phyloP scores from a whole-genome alignment of 2,329 filamentous ascomycete genomes.

The Phoma sp. region DNA sequence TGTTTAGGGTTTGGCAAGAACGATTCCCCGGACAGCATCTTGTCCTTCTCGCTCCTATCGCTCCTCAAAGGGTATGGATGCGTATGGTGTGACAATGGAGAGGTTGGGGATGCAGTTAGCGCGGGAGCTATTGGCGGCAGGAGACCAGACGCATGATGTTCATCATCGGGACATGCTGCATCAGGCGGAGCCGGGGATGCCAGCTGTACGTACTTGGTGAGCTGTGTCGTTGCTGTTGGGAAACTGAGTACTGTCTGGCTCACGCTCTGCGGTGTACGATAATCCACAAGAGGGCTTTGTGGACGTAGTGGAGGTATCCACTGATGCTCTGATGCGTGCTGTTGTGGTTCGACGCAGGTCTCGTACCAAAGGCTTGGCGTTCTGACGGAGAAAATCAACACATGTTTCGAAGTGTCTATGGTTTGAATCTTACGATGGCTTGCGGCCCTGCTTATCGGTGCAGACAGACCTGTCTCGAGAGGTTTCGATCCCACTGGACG shows the following conservation, averaged over 20 bases:
- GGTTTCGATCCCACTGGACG: too few relatives aligned
- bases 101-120: constrained; percentile 22
- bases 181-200: constrained; percentile 48
- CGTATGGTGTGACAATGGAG: constrained; percentile 31
- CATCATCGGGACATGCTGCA: constrained; percentile 32
- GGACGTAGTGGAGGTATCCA: constrained; percentile 31
- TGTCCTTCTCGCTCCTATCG: constrained; percentile 77
- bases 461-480: too few relatives aligned
- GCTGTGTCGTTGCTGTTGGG: constrained; percentile 24
- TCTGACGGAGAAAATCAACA: too few relatives aligned
- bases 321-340: constrained; percentile 13
- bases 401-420: not conserved
- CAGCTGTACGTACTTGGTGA: too few relatives aligned
- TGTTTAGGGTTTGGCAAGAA: constrained; percentile 82
- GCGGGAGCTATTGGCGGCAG: constrained; percentile 26
- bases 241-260: constrained; percentile 27
- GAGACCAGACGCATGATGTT: constrained; percentile 13
- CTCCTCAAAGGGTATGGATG: constrained; percentile 35
- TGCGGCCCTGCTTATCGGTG: too few relatives aligned
- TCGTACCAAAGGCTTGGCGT: constrained; percentile 8
- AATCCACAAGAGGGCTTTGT: constrained; percentile 40
- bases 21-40: constrained; percentile 81
- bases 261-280: constrained; percentile 37
- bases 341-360: constrained; percentile 7
- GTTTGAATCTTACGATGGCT: too few relatives aligned